Evolutionary conservation across 2,329 filamentous ascomycete genomes (phyloP).

Genomic region (Ophiosphaerella korrae): DNA sequence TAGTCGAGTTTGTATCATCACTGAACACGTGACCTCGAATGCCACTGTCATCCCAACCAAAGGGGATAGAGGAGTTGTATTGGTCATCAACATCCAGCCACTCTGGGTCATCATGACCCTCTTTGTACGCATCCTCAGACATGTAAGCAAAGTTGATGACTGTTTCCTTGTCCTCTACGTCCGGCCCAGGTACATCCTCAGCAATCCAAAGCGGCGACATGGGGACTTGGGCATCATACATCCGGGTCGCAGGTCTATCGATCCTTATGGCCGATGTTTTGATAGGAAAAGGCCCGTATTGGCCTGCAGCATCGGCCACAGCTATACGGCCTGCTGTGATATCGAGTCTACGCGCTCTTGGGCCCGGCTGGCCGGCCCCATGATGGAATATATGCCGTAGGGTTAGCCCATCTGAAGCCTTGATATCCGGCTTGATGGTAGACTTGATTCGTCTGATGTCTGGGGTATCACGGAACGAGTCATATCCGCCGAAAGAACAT

Average conservation of each 20-base stretch:
- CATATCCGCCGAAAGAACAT: constrained; percentile 15
- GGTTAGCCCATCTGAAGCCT: constrained; percentile 20
- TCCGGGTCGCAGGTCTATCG: constrained; percentile 29
- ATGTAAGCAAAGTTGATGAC: constrained; percentile 43
- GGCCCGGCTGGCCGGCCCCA: constrained; percentile 41
- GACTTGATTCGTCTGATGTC: constrained; percentile 8
- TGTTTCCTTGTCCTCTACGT: constrained; percentile 41
- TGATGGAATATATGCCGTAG: constrained; percentile 43
- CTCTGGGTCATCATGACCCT: constrained; percentile 37
- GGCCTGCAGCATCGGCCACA: constrained; percentile 25
- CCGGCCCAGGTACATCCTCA: constrained; percentile 36
- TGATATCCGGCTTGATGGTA: not conserved
- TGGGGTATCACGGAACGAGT: constrained; percentile 10
- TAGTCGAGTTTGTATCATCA: constrained; percentile 40
- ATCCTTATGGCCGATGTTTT: constrained; percentile 36
- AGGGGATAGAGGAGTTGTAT: constrained; percentile 39
- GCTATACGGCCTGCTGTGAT: constrained; percentile 30
- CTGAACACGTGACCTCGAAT: constrained; percentile 45
- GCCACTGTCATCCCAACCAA: constrained; percentile 45
- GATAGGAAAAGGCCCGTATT: constrained; percentile 38
- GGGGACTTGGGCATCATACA: constrained; percentile 27
- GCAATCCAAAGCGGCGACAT: constrained; percentile 39
- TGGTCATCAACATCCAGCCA: constrained; percentile 42
- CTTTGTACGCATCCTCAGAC: constrained; percentile 46
- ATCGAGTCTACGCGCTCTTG: constrained; percentile 40